Conservation (phyloP, 495 filamentous ascomycete species). For the Oidiodendron maius region DNA sequence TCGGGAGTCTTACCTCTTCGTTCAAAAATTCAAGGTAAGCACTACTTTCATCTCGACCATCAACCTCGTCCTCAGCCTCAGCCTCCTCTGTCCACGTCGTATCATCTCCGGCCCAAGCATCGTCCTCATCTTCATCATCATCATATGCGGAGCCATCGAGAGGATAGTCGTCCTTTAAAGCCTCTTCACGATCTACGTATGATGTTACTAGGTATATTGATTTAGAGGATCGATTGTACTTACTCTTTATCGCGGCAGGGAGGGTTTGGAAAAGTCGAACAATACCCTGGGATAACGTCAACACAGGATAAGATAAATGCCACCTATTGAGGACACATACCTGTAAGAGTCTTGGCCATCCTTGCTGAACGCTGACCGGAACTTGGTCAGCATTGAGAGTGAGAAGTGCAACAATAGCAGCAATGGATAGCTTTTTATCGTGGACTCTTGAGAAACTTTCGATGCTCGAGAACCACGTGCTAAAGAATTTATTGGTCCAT, state of each 20-base stretch:
- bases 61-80: slow-evolving; percentile 47
- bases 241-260: slow-evolving; percentile 79
- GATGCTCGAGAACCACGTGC: slow-evolving; percentile 94
- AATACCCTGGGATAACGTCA: slow-evolving; percentile 48
- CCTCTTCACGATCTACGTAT: slow-evolving; percentile 72
- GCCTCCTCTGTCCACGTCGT: slow-evolving; percentile 66
- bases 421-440: slow-evolving; percentile 96
- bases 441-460: slow-evolving; percentile 90
- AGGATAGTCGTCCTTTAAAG: slow-evolving; percentile 83
- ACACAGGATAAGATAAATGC: background rate
- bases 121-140: slow-evolving; percentile 69
- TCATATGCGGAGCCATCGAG: slow-evolving; percentile 63
- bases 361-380: slow-evolving; percentile 82
- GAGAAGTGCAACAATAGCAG: slow-evolving; percentile 81
- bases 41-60: slow-evolving; percentile 81
- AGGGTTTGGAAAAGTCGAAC: slow-evolving; percentile 87
- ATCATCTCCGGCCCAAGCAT: slow-evolving; percentile 58
- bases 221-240: slow-evolving; percentile 21
- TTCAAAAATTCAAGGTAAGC: slow-evolving; percentile 95
- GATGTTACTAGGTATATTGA: background rate
- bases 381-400: slow-evolving; percentile 71
- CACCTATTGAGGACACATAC: slow-evolving; percentile 1
- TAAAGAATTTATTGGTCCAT: slow-evolving; percentile 99
- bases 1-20: slow-evolving; percentile 57
- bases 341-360: slow-evolving; percentile 91